Conservation (phyloP, 164 flowering plant genomes). For the Dillenia suffruticosa region DNA sequence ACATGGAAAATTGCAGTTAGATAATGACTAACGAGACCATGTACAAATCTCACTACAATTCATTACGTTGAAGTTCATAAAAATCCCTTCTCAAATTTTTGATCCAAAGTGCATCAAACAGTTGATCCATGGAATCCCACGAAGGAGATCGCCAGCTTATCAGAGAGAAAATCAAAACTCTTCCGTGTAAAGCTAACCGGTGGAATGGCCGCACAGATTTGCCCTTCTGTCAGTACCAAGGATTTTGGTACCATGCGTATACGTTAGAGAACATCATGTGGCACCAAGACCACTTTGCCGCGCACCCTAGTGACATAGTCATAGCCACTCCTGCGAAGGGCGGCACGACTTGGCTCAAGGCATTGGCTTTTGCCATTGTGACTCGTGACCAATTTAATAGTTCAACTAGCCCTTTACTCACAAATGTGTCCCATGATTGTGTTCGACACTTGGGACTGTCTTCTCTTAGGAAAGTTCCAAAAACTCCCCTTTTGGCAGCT, state of each 20-base stretch:
- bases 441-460: slow-evolving; percentile 15
- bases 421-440: slow-evolving; percentile 14
- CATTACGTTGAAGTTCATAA: too few species aligned
- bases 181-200: too few species aligned
- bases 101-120: too few species aligned
- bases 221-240: slow-evolving; percentile 3
- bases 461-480: background rate
- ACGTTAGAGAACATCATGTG: background rate
- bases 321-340: slow-evolving; percentile 5
- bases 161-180: too few species aligned
- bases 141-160: too few species aligned
- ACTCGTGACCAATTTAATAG: background rate
- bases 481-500: slow-evolving; percentile 7
- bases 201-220: too few species aligned
- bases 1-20: too few species aligned
- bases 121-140: too few species aligned
- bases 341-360: slow-evolving; percentile 18
- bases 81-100: too few species aligned
- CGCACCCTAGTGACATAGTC: slow-evolving; percentile 2
- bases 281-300: slow-evolving; percentile 5
- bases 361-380: slow-evolving; percentile 9
- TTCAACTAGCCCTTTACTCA: slow-evolving; percentile 10
- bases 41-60: too few species aligned
- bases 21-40: too few species aligned
- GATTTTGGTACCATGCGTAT: slow-evolving; percentile 5